Evolutionary conservation across 306 rosid genomes (phyloP).

Genomic region (Quercus robur): DNA sequence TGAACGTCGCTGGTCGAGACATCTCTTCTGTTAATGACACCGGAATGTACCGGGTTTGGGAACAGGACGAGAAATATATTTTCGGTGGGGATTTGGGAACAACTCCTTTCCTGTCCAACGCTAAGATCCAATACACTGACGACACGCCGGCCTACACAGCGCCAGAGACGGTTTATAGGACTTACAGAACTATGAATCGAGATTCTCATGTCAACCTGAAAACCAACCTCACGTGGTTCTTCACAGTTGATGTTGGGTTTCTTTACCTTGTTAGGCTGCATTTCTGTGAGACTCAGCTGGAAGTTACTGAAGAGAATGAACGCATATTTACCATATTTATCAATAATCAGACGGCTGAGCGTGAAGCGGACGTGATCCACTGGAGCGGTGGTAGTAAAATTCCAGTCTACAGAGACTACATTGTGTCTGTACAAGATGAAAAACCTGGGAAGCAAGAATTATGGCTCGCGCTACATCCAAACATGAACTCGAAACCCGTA

Average conservation of each 20-base stretch:
- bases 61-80: neutral
- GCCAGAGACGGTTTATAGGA: slow-evolving; percentile 10
- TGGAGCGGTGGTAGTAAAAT: slow-evolving; percentile 6
- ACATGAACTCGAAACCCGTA: neutral
- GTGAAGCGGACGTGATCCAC: neutral
- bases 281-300: slow-evolving; percentile 11
- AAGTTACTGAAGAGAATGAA: neutral
- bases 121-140: neutral
- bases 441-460: neutral
- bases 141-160: neutral
- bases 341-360: neutral
- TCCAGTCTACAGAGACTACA: neutral
- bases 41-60: slow-evolving; percentile 22
- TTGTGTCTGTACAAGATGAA: neutral
- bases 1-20: neutral
- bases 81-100: neutral
- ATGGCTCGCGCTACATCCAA: slow-evolving; percentile 9
- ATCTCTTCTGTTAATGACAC: neutral
- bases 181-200: neutral
- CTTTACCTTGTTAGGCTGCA: slow-evolving; percentile 27
- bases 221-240: slow-evolving; percentile 31
- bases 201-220: neutral
- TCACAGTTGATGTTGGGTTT: slow-evolving; percentile 20
- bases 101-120: neutral
- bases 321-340: neutral